Conservation (phyloP, 139 green algal genomes). For the Eudorina sp. region DNA sequence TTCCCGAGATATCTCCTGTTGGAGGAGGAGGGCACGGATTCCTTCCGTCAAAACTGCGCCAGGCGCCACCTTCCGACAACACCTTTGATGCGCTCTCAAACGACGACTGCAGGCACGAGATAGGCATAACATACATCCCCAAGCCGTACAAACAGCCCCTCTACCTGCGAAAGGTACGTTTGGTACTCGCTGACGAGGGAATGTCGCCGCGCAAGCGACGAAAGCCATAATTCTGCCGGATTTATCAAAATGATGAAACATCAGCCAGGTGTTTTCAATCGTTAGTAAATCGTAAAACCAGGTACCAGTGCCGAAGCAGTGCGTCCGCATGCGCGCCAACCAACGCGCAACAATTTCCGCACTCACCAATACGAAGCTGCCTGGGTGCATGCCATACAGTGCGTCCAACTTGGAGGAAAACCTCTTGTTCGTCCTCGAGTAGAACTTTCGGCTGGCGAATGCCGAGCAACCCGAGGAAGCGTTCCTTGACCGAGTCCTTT, state of each 20-base stretch:
- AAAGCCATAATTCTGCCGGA: slow-evolving; percentile 70
- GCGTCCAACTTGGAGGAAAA: slow-evolving; percentile 67
- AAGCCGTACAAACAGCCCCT: background rate
- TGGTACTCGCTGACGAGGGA: slow-evolving; percentile 31
- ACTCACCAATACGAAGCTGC: slow-evolving; percentile 9
- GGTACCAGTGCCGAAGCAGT: background rate
- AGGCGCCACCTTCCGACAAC: background rate
- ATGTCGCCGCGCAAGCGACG: slow-evolving; percentile 54
- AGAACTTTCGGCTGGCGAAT: slow-evolving; percentile 28
- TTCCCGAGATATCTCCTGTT: slow-evolving; percentile 51
- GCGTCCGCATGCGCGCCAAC: slow-evolving; percentile 1
- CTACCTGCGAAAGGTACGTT: slow-evolving; percentile 30
- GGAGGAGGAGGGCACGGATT: background rate
- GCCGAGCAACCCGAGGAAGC: slow-evolving; percentile 15
- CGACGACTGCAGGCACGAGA: background rate
- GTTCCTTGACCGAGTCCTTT: slow-evolving; percentile 32
- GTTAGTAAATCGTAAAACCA: too few relatives aligned
- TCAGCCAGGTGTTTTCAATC: background rate
- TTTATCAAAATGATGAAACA: background rate
- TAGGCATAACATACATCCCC: background rate
- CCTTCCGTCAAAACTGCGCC: background rate
- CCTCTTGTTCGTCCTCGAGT: slow-evolving; percentile 54
- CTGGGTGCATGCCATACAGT: slow-evolving; percentile 41
- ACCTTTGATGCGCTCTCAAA: background rate
- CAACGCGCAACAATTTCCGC: slow-evolving; percentile 4